These are phyloP conservation scores for Saraca asoca DNA, from an alignment of 331 rosid genomes.

Conservation along the genomic window DNA sequence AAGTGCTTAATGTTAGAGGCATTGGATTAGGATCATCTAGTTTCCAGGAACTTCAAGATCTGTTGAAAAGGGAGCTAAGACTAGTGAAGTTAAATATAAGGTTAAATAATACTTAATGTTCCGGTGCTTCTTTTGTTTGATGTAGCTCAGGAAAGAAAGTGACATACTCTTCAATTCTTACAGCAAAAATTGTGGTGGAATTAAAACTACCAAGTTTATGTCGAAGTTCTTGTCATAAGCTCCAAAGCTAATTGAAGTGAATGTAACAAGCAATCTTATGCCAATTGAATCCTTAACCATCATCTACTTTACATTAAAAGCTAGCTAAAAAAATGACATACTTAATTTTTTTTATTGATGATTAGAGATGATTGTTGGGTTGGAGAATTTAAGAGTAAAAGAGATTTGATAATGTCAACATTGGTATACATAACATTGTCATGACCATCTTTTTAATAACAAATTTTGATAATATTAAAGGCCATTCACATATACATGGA, in stretches of 20 bases:
- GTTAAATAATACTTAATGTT: constrained; percentile 41
- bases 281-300: constrained; percentile 60
- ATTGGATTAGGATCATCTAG: constrained; percentile 70
- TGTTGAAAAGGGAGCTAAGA: constrained; percentile 49
- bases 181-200: constrained; percentile 86
- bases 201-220: constrained; percentile 67
- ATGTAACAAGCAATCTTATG: constrained; percentile 76
- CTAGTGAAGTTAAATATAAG: constrained; percentile 71
- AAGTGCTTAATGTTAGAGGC: constrained; percentile 61
- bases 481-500: no score
- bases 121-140: constrained; percentile 30
- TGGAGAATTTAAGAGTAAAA: no score
- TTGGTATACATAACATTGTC: no score
- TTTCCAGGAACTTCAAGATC: constrained; percentile 60
- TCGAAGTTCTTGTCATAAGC: constrained; percentile 58
- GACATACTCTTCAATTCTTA: constrained; percentile 28
- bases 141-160: constrained; percentile 26
- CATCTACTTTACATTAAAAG: constrained; percentile 60
- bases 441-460: no score
- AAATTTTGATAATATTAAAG: no score
- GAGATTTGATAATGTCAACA: no score
- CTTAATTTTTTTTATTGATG: no score
- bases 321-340: no score
- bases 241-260: constrained; percentile 64
- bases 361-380: no score